Base-by-base conservation (phyloP, 2,329 filamentous ascomycete species). In the Trichoderma sp. region DNA sequence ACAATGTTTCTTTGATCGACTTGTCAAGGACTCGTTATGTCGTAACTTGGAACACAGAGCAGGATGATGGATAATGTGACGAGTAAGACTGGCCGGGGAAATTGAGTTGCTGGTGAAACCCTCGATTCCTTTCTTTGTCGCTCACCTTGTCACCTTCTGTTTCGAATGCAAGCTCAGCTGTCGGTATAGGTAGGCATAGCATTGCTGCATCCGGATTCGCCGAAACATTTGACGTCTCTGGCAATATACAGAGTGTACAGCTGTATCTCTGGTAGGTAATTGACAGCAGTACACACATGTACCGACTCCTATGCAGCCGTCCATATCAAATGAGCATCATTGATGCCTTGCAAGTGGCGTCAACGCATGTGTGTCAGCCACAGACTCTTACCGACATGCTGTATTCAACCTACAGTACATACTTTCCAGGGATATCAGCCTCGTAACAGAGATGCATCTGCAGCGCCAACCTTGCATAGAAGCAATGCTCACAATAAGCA, bases 341-440 rank as follows among this genome's bases (percentile, higher is more conserved):
- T n/a, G n/a, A n/a, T 56, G 7, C 21, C 28, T 24, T 51, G 59
- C 39, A 51, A 16, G 43, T 61, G 26, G 37, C 43, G 13, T 61
- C 52, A 56, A 46, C 39, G 26, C 26, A 51, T 60, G 63, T 59
- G 59, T 51, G 63, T 66, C 63, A 66, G 63, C 63, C 49, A 59
- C 54, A 54, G 63, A 51, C 37, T 56, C 14, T 32, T 66, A 43
- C 18, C 39, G 18, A 5, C 18, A 54, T 24, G 26, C 32, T 6
- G 11, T 34, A 13, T 34, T 34, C 32, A 3, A 34, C 32, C 14
- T 34, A 14, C 11, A 11, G 7, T 32, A 32, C 32, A 13, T 34
- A 5, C 18, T 28, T 10, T 26, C 21, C 54, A 34, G n/a, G 51
- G n/a, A 66, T 28, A 26, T 24, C 16, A 28, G 54, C 46, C 10